Percentiles rank a stretch among this genome's conserved stretches.
Conservation (phyloP, 179 eudicot genomes). For the Beta lomatogona region DNA sequence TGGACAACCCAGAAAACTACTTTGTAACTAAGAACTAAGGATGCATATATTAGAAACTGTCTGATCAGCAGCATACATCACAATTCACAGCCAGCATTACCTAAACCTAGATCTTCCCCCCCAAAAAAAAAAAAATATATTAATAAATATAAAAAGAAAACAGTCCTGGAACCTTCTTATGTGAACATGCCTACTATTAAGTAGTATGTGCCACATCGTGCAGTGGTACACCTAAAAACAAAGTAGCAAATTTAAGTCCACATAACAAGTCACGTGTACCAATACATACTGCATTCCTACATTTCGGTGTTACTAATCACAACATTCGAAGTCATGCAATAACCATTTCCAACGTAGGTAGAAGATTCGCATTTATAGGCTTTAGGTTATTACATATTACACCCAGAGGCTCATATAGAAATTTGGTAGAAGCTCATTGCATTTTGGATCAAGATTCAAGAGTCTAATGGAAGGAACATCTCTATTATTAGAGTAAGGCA, state of each 20-base stretch:
- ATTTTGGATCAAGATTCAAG: background rate
- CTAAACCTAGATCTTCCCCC: background rate
- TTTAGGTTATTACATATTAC: background rate
- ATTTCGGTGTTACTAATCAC: background rate
- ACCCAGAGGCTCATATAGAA: background rate
- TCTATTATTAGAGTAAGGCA: background rate
- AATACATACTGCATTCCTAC: background rate
- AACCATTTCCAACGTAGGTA: background rate
- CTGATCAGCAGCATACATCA: background rate
- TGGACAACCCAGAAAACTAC: background rate
- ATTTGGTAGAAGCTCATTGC: background rate
- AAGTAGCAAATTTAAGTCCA: background rate
- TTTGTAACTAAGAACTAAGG: background rate
- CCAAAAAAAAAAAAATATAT: background rate
- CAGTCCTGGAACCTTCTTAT: background rate
- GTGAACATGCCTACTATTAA: too few species aligned
- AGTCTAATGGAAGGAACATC: background rate
- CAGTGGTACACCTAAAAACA: background rate
- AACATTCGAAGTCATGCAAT: background rate
- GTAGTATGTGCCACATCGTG: background rate
- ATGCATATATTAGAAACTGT: background rate
- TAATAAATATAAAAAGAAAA: too few species aligned
- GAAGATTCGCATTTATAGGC: background rate
- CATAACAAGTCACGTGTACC: background rate
- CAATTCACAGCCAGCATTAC: too few species aligned